phyloP scores from a whole-genome alignment of 164 flowering plant genomes.

The Berberis thunbergii region DNA sequence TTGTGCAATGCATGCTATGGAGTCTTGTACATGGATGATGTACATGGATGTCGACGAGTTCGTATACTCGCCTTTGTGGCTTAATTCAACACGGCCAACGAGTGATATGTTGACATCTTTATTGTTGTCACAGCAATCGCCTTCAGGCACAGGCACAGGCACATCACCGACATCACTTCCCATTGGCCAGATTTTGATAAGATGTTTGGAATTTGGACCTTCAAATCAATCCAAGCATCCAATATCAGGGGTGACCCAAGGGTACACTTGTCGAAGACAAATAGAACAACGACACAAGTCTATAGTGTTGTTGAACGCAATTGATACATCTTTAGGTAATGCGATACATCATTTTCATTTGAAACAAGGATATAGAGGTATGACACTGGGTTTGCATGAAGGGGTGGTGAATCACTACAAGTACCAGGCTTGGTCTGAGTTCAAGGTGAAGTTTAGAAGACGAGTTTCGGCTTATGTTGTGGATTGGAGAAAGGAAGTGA shows the following conservation, averaged over 20 bases:
- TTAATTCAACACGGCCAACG: slow-evolving; percentile 24
- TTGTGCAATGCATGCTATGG: slow-evolving; percentile 25
- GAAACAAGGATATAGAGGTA: slow-evolving; percentile 25
- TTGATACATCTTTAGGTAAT: slow-evolving; percentile 45
- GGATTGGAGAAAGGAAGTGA: slow-evolving; percentile 61
- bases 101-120: slow-evolving; percentile 26
- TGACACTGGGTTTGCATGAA: slow-evolving; percentile 6
- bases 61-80: slow-evolving; percentile 58
- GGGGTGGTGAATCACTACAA: slow-evolving; percentile 84
- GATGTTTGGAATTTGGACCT: slow-evolving; percentile 80
- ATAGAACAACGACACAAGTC: slow-evolving; percentile 74
- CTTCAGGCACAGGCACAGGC: too few relatives aligned
- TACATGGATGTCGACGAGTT: slow-evolving; percentile 87
- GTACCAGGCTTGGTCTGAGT: slow-evolving; percentile 95
- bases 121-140: slow-evolving; percentile 5
- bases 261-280: slow-evolving; percentile 63
- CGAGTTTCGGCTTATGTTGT: slow-evolving; percentile 85
- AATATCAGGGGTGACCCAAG: slow-evolving; percentile 63
- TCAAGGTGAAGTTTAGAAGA: slow-evolving; percentile 68
- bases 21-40: slow-evolving; percentile 67
- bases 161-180: neutral
- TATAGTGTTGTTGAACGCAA: slow-evolving; percentile 41
- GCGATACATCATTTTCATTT: slow-evolving; percentile 69
- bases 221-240: slow-evolving; percentile 47
- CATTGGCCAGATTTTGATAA: slow-evolving; percentile 48